phyloP scores from a whole-genome alignment of 208 protist genomes.

The Lotmaria passim region DNA sequence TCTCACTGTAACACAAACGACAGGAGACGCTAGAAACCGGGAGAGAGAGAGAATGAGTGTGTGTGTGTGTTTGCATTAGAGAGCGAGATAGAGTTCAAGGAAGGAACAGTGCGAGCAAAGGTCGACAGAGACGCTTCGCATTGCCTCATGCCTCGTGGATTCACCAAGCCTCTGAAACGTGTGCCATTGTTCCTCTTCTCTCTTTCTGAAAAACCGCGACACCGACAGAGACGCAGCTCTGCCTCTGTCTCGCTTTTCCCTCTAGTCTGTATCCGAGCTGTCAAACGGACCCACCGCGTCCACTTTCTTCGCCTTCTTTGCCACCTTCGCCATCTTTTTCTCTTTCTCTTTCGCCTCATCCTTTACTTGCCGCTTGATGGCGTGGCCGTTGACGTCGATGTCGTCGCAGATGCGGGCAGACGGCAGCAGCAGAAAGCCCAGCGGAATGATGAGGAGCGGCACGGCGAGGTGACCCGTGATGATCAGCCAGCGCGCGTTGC shows the following conservation, averaged over 20 bases:
- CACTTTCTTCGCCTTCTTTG: slow-evolving; percentile 12
- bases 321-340: not conserved
- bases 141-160: too few species aligned
- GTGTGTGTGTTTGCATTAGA: too few species aligned
- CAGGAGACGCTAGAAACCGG: too few species aligned
- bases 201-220: not conserved
- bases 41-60: too few species aligned
- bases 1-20: too few species aligned
- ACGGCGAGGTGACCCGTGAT: slow-evolving; percentile 57
- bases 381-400: slow-evolving; percentile 53
- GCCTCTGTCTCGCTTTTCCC: not conserved
- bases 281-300: slow-evolving; percentile 11
- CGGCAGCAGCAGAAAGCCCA: slow-evolving; percentile 70
- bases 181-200: not conserved
- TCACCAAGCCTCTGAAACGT: too few species aligned
- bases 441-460: slow-evolving; percentile 60
- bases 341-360: slow-evolving; percentile 7
- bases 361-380: slow-evolving; percentile 29
- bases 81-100: too few species aligned
- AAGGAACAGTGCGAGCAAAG: too few species aligned
- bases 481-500: slow-evolving; percentile 62
- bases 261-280: slow-evolving; percentile 9
- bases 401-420: slow-evolving; percentile 51
- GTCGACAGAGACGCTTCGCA: too few species aligned
- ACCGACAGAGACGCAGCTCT: not conserved